These are phyloP conservation scores for Immersiella caudata DNA, from an alignment of 495 filamentous ascomycete species.

Conservation along the genomic window DNA sequence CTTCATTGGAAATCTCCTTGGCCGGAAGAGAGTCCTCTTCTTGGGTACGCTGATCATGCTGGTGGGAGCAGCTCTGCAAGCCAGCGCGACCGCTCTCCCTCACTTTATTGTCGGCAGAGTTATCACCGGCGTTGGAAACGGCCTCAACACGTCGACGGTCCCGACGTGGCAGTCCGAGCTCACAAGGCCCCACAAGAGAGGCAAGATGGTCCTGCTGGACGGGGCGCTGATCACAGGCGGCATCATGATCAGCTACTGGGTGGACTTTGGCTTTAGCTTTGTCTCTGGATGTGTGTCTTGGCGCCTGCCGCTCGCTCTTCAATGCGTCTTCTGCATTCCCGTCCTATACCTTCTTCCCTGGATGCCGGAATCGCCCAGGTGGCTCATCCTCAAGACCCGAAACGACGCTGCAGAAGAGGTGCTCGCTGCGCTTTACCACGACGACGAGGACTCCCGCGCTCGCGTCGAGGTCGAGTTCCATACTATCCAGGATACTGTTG, in stretches of 20 bases:
- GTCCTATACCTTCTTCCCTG: conserved; percentile 54
- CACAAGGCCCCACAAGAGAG: conserved; percentile 70
- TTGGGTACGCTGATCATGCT: conserved; percentile 70
- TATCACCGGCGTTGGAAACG: conserved; percentile 66
- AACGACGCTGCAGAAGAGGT: conserved; percentile 58
- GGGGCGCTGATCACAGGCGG: conserved; percentile 71
- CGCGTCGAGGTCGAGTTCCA: conserved; percentile 63
- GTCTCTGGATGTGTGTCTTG: conserved; percentile 66
- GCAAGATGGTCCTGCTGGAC: conserved; percentile 80
- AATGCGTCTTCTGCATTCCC: conserved; percentile 57
- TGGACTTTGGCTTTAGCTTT: conserved; percentile 71
- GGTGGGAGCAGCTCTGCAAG: conserved; percentile 68
- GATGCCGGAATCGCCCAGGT: conserved; percentile 63
- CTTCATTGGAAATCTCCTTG: conserved; percentile 71
- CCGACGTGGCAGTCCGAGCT: conserved; percentile 83
- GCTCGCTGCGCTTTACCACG: conserved; percentile 47
- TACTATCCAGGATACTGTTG: conserved; percentile 74
- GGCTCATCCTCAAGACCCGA: conserved; percentile 54
- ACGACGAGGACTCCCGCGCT: conserved; percentile 48
- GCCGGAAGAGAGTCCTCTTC: conserved; percentile 71
- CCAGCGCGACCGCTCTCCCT: conserved; percentile 58
- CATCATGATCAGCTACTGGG: conserved; percentile 75
- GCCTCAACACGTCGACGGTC: conserved; percentile 59
- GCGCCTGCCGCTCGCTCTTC: conserved; percentile 42
- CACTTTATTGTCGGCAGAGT: conserved; percentile 69